Evolutionary conservation across 805 yeast genomes (phyloP), one percentile per base, ranked within the genome.

Genomic region (Metschnikowia chrysomelidarum): DNA sequence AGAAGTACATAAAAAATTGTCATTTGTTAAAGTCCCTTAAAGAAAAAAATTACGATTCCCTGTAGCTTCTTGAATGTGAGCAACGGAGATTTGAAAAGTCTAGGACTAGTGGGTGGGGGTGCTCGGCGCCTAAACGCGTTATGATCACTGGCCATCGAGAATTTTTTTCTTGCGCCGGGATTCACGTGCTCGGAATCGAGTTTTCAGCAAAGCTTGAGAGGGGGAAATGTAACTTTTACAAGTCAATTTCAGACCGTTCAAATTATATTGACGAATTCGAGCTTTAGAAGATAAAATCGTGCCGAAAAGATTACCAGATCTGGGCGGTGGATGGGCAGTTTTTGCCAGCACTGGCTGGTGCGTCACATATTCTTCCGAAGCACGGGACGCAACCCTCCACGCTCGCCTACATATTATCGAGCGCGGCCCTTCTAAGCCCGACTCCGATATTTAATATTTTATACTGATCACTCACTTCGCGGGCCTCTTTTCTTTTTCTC

Each of bases 391-490:
- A 33, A 26, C 19, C 41, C 38, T 22, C 44, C 41, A 41, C 41
- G 39, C 25, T 33, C 28, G 31, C 45, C 45, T 41, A 37, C 45
- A 41, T 41, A 37, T 37, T 37, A 25, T 30, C 9, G 23, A 26
- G 21, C 41, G 45, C 45, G 45, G 41, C 34, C 36, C 15, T 34
- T 36, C 30, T 41, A 36, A 36, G 39, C 26, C 44, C 44, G 45
- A 25, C 29, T 14, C 30, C 14, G 12, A 22, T 23, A 24, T 24
- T 31, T 29, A 29, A 30, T 30, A 24, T 24, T 9, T 22, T 7
- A n/a, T 14, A n/a, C n/a, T n/a, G n/a, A n/a, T n/a, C n/a, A n/a
- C n/a, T n/a, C n/a, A n/a, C n/a, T n/a, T n/a, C n/a, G n/a, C 16
- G 9, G 9, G 26, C 12, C 20, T 24, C 8, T 19, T 29, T 17